Base-by-base conservation (phyloP, 1,284 basidiomycete species). In the Trametes pubescens region DNA sequence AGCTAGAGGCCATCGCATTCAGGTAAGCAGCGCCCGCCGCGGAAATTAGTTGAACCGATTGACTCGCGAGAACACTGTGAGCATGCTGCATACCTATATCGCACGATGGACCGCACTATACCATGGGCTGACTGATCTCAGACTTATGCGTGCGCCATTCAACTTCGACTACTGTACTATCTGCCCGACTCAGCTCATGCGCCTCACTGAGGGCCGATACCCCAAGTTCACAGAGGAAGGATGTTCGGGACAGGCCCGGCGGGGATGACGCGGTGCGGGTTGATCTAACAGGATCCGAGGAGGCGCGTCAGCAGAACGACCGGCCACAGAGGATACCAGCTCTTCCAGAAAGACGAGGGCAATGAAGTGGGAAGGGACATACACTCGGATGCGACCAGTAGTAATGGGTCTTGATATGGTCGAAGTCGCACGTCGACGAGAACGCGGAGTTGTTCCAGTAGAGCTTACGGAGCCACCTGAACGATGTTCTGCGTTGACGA, bases 391-490 rank as follows among this genome's bases (percentile, higher is more conserved):
- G 88, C 26, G 88, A 89, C 88, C 87, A 92, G 70, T 90, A 95
- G 77, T 96, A 96, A 74, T 94, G 91, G 21, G 86, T 87, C 77
- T 94, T 94, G 82, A 95, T 94, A 73, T 95, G 92, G 51, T 89
- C 87, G 76, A 98, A 98, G 77, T 96, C 84, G 61, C 95, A 97
- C 26, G 91, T 92, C 43, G 88, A 86, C 77, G 92, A 91, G 88
- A 99, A 99, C 0, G 94, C 94, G 0, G 89, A 80, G 70, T 91
- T 82, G 69, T 92, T 93, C 96, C 95, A 98, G 81, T 99, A 99
- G 37, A 99, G 80, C 73, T 92, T 90, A 76, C 90, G 91, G 78
- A 94, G 75, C 95, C 95, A 96, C 35, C 87, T 90, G 4, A 5
- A 16, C 29, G 29, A 32, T 8, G 29, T 4, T 32, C 29, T 4